Base-by-base conservation (phyloP, 495 filamentous ascomycete species). In the Apodospora peruviana region DNA sequence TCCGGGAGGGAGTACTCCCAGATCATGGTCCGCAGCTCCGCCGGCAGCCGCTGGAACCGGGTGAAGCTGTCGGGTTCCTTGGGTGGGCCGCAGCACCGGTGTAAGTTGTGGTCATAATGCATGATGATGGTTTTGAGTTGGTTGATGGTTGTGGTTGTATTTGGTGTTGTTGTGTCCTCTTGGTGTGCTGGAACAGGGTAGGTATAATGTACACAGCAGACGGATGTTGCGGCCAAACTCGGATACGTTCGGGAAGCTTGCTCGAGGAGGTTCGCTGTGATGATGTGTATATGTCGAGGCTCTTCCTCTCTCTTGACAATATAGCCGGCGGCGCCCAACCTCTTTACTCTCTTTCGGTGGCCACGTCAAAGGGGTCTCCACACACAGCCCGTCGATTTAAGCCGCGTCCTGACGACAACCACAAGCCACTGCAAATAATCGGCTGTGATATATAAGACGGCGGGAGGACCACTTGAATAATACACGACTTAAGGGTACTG, bases 1-100 rank as follows among this genome's bases (percentile, higher is more conserved):
- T 74, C 69, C 10, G 72, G 72, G 25, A 75, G 60, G 2, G 72
- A 66, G 48, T 66, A 72, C 43, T 64, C 64, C 72, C 72, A 75
- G 52, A 69, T 64, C 52, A 68, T 68, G 52, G 59, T 59, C 38
- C 65, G 63, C 14, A 70, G 57, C 59, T 70, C 67, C 21, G 57
- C 55, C 40, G 67, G 67, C 7, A 70, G 63, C 41, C 53, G 47
- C 23, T 48, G 54, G 46, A 68, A 68, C 35, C 34, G 60, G 49
- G 20, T 40, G 37, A 60, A 70, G 32, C 19, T 59, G 23, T 47
- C 55, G 45, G 43, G 56, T 47, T 34, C 52, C 47, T 64, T 38
- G 2, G 35, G 53, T 47, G 38, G 46, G 41, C 50, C 43, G 41
- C 43, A 56, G 47, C 49, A 52, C 38, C 54, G 48, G 36, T 53